Percentiles rank a stretch among this genome's conserved stretches.
These are phyloP conservation scores for Paraphysoderma sedebokerense DNA, from an alignment of 371 early-diverging fungal genomes.

Conservation along the genomic window DNA sequence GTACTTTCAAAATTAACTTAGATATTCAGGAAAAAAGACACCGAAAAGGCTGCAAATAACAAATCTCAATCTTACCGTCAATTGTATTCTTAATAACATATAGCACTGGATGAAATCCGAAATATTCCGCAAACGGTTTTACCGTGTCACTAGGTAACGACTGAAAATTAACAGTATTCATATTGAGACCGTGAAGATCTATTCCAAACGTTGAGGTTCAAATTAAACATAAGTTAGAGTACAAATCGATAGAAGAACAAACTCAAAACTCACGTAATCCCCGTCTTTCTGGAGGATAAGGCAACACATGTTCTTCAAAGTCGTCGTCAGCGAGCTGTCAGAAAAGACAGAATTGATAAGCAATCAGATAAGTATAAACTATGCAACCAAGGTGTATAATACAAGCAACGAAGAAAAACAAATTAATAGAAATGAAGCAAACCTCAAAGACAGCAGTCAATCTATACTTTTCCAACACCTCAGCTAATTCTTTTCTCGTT, in stretches of 20 bases:
- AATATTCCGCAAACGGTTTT: slow-evolving; percentile 37
- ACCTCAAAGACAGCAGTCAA: slow-evolving; percentile 75
- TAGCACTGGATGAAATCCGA: slow-evolving; percentile 50
- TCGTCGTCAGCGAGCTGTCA: slow-evolving; percentile 76
- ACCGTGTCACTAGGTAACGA: slow-evolving; percentile 50
- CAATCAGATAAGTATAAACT: not conserved
- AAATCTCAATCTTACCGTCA: slow-evolving; percentile 12
- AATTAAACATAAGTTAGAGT: too few species aligned
- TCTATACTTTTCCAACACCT: slow-evolving; percentile 45
- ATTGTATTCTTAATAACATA: slow-evolving; percentile 14
- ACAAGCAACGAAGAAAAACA: not conserved
- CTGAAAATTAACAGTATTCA: slow-evolving; percentile 46
- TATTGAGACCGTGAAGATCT: slow-evolving; percentile 81
- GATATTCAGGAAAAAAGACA: too few species aligned
- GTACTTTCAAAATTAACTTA: too few species aligned
- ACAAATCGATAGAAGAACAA: too few species aligned
- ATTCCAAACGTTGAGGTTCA: too few species aligned
- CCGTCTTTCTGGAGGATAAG: slow-evolving; percentile 51
- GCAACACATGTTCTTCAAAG: slow-evolving; percentile 86
- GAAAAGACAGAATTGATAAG: slow-evolving; percentile 1
- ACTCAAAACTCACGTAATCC: too few species aligned
- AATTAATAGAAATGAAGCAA: not conserved
- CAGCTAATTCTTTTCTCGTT: slow-evolving; percentile 44
- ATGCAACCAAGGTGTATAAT: too few species aligned
- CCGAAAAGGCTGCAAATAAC: too few species aligned